phyloP scores from a whole-genome alignment of 805 yeast genomes.

The Candida maris region DNA sequence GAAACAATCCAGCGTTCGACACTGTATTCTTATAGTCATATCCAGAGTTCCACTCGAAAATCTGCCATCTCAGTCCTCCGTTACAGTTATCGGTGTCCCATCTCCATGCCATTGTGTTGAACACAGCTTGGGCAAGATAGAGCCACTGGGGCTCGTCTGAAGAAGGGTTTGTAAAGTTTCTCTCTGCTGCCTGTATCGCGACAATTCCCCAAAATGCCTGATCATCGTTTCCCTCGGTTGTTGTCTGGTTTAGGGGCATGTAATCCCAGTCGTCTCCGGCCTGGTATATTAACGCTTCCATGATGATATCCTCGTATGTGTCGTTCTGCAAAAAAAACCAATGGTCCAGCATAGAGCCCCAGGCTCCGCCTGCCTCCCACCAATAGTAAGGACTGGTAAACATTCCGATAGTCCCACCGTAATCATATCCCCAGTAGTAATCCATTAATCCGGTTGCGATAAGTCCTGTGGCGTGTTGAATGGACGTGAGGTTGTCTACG shows the following conservation, averaged over 20 bases:
- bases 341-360: constrained; percentile 83
- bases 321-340: constrained; percentile 66
- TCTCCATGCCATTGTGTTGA: constrained; percentile 82
- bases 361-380: constrained; percentile 99
- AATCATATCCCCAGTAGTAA: constrained; percentile 58
- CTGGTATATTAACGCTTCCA: constrained; percentile 67
- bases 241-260: constrained; percentile 82
- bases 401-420: constrained; percentile 84
- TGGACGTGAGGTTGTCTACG: constrained; percentile 39
- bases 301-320: constrained; percentile 56
- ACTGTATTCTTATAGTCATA: constrained; percentile 90
- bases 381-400: constrained; percentile 89
- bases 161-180: constrained; percentile 73
- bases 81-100: constrained; percentile 77
- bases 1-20: constrained; percentile 87
- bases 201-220: constrained; percentile 97
- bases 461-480: constrained; percentile 48
- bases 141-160: constrained; percentile 69
- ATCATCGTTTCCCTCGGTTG: constrained; percentile 96
- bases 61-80: constrained; percentile 97
- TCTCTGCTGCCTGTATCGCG: constrained; percentile 88
- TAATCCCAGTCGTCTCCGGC: constrained; percentile 71
- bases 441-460: constrained; percentile 61
- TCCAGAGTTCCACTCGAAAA: constrained; percentile 90
- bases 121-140: constrained; percentile 80